Evolutionary conservation across 2,329 filamentous ascomycete genomes (phyloP).

Genomic region (Trichothecium roseum): DNA sequence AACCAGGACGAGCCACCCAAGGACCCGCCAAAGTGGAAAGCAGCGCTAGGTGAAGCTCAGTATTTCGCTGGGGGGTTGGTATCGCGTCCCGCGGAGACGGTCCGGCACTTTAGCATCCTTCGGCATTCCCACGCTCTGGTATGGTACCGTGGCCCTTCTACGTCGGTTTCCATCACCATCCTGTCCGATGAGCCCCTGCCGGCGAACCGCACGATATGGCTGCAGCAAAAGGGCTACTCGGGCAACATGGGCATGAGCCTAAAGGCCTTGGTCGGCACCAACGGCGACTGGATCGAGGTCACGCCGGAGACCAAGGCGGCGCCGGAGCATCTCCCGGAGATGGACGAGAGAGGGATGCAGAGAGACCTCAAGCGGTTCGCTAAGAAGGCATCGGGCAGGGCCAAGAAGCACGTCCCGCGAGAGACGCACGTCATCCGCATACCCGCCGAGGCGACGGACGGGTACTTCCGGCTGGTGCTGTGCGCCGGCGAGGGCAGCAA

Average conservation of each 20-base stretch:
- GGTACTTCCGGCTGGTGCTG: conserved; percentile 58
- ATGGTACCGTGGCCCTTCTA: conserved; percentile 55
- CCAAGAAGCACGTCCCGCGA: conserved; percentile 38
- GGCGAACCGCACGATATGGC: conserved; percentile 48
- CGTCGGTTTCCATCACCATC: conserved; percentile 53
- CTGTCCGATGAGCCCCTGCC: conserved; percentile 50
- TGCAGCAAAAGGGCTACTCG: conserved; percentile 58
- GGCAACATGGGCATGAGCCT: conserved; percentile 59
- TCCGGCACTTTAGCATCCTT: conserved; percentile 54
- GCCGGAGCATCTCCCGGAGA: conserved; percentile 36
- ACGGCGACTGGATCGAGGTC: conserved; percentile 55
- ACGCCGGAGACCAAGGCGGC: conserved; percentile 43
- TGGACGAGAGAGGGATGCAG: conserved; percentile 57
- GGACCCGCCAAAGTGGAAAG: conserved; percentile 28
- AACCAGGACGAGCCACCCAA: conserved; percentile 5
- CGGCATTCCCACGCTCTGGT: conserved; percentile 55
- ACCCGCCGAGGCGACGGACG: conserved; percentile 51
- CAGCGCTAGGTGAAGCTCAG: conserved; percentile 45
- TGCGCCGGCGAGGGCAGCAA: conserved; percentile 35
- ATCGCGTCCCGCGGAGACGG: conserved; percentile 52
- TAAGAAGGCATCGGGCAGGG: conserved; percentile 40
- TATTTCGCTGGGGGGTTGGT: conserved; percentile 58
- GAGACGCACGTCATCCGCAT: conserved; percentile 58
- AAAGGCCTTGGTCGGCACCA: conserved; percentile 50
- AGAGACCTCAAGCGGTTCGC: conserved; percentile 55